Evolutionary conservation across 331 rosid species (phyloP).

Genomic region (Quercus tomentella): DNA sequence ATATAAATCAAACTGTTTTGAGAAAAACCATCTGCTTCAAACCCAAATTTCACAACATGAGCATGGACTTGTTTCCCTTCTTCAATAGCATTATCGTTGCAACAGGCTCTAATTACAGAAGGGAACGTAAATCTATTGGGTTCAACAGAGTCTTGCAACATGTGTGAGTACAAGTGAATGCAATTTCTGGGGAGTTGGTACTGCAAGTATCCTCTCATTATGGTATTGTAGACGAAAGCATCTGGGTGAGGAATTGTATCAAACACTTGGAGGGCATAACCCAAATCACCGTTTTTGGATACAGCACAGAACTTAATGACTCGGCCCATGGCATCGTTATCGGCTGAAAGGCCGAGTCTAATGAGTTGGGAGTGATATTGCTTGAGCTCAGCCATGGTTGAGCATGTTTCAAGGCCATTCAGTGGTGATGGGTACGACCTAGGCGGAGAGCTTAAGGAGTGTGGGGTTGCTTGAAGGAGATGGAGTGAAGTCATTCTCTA

Average conservation of each 20-base stretch:
- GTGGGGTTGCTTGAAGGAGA: not conserved
- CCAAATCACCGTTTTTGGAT: slow-evolving; percentile 31
- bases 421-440: slow-evolving; percentile 7
- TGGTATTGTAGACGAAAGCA: slow-evolving; percentile 57
- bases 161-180: slow-evolving; percentile 39
- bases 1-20: slow-evolving; percentile 39
- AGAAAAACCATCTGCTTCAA: slow-evolving; percentile 32
- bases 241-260: slow-evolving; percentile 29
- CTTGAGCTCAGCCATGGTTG: slow-evolving; percentile 55
- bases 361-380: slow-evolving; percentile 55
- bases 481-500: not conserved
- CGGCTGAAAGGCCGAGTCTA: slow-evolving; percentile 48
- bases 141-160: slow-evolving; percentile 34
- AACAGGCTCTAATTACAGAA: slow-evolving; percentile 40
- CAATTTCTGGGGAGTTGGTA: slow-evolving; percentile 21
- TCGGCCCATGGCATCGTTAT: slow-evolving; percentile 54
- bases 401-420: slow-evolving; percentile 26
- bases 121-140: slow-evolving; percentile 65
- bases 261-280: no score
- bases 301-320: slow-evolving; percentile 51
- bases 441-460: not conserved
- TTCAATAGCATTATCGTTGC: slow-evolving; percentile 5
- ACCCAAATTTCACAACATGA: slow-evolving; percentile 51
- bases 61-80: slow-evolving; percentile 54
- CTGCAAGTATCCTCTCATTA: slow-evolving; percentile 40